Base-by-base conservation (phyloP, 1,139 yeast genomes). In the Yamadazyma spencermartinsiae region DNA sequence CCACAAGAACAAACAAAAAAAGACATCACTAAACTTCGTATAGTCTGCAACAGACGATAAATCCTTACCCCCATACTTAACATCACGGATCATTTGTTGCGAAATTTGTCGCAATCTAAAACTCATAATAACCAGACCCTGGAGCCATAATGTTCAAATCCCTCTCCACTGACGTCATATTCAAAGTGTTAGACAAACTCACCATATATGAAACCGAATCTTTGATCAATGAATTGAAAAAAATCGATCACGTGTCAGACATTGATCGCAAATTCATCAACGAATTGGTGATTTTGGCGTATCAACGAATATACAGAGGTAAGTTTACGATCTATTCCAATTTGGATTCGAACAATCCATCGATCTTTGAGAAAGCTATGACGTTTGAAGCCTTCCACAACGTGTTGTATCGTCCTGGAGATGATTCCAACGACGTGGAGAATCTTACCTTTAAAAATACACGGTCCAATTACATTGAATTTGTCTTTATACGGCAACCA, bases 91-190 rank as follows among this genome's bases (percentile, higher is more conserved):
- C n/a, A n/a, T n/a, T n/a, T n/a, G n/a, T n/a, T n/a, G n/a, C n/a
- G n/a, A n/a, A n/a, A n/a, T n/a, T n/a, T n/a, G n/a, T n/a, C n/a
- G n/a, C n/a, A n/a, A n/a, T n/a, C n/a, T n/a, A n/a, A n/a, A n/a
- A n/a, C n/a, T n/a, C n/a, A n/a, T n/a, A n/a, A 30, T 30, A 13
- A n/a, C 18, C 33, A 16, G 9, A 18, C 23, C 5, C 23, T 11
- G 10, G n/a, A 11, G 6, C 31, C 23, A 10, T 14, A 5, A 42
- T 42, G 43, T 14, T 29, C 12, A 33, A 38, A 19, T 38, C 38
- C 34, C 52, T 63, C 29, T 63, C 69, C 5, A 44, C 50, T 15
- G 71, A 65, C 39, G 40, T 65, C 3, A 50, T 60, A 6, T 38
- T 60, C 8, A 38, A 42, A 18, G 52, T 65, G 7, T 52, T 65